phyloP scores from a whole-genome alignment of 2,329 filamentous ascomycete species.

The Zymoseptoria passerinii region DNA sequence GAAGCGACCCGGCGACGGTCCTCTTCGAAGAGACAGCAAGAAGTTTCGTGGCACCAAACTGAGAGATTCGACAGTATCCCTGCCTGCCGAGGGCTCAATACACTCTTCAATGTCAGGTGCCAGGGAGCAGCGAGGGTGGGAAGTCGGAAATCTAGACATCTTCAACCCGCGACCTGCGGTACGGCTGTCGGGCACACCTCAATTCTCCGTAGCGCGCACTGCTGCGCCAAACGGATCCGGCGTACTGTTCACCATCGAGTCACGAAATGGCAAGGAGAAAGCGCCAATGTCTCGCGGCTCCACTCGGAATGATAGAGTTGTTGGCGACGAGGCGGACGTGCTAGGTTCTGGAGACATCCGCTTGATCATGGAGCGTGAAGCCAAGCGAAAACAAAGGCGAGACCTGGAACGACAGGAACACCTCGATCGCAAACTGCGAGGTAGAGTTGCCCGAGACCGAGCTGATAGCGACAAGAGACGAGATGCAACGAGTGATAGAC shows the following conservation, averaged over 20 bases:
- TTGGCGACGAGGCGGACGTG: conserved; percentile 69
- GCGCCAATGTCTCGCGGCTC: conserved; percentile 16
- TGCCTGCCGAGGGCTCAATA: conserved; percentile 65
- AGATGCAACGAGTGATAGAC: conserved; percentile 48
- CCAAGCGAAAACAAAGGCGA: conserved; percentile 69
- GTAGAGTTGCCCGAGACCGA: conserved; percentile 55
- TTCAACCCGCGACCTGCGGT: conserved; percentile 79
- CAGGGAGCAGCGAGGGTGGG: conserved; percentile 69
- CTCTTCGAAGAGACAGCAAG: conserved; percentile 57
- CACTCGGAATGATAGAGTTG: conserved; percentile 48
- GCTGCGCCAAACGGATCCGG: conserved; percentile 13
- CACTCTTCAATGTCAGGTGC: conserved; percentile 68
- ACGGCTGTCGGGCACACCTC: conserved; percentile 60
- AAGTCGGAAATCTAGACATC: conserved; percentile 63
- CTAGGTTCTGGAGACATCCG: conserved; percentile 76
- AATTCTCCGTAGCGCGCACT: conserved; percentile 41
- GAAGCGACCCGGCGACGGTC: conserved; percentile 38
- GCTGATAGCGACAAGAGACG: conserved; percentile 23
- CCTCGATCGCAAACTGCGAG: conserved; percentile 55
- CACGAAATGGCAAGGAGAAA: conserved; percentile 12
- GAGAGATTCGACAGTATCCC: conserved; percentile 58
- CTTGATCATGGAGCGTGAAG: conserved; percentile 83
- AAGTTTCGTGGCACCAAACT: conserved; percentile 52
- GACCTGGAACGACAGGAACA: conserved; percentile 59
- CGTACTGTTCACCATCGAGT: conserved; percentile 17